These are phyloP conservation scores for Ceratocystis ficicola DNA, from an alignment of 2,329 filamentous ascomycete genomes.

Conservation along the genomic window DNA sequence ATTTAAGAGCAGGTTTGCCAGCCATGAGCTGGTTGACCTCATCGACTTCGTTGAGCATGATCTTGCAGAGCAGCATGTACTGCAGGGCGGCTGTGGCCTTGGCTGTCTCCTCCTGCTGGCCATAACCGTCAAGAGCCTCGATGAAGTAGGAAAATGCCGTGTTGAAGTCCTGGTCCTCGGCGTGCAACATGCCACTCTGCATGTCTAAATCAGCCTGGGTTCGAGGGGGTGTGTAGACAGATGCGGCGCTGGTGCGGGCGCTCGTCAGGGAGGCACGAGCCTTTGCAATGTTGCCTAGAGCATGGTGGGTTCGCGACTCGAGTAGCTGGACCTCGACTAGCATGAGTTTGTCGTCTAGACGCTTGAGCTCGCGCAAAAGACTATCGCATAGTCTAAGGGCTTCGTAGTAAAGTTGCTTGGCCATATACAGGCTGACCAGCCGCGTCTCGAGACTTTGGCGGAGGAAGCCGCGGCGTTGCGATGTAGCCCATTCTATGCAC, in stretches of 20 bases:
- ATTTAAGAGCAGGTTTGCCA: slow-evolving; percentile 93
- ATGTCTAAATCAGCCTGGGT: slow-evolving; percentile 95
- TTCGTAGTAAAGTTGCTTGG: slow-evolving; percentile 95
- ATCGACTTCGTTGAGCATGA: slow-evolving; percentile 95
- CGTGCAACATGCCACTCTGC: slow-evolving; percentile 98
- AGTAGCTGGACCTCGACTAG: slow-evolving; percentile 95
- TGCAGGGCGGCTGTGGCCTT: slow-evolving; percentile 96
- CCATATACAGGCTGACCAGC: slow-evolving; percentile 87
- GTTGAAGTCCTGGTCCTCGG: slow-evolving; percentile 98
- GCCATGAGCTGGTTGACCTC: slow-evolving; percentile 92
- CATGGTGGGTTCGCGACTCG: slow-evolving; percentile 94
- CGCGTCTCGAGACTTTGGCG: slow-evolving; percentile 96
- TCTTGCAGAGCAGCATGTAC: slow-evolving; percentile 99
- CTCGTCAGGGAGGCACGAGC: slow-evolving; percentile 88
- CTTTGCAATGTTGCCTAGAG: slow-evolving; percentile 91
- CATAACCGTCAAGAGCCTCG: slow-evolving; percentile 94
- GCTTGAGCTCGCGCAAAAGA: slow-evolving; percentile 90
- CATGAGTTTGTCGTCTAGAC: slow-evolving; percentile 94
- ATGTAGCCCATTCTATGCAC: slow-evolving; percentile 98
- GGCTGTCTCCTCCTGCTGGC: slow-evolving; percentile 72
- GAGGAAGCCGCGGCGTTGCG: slow-evolving; percentile 87
- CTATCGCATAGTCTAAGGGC: slow-evolving; percentile 93
- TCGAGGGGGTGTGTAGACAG: slow-evolving; percentile 90
- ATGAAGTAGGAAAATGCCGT: slow-evolving; percentile 99
- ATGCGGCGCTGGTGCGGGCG: slow-evolving; percentile 81